Evolutionary conservation across 148 eudicot species (phyloP).

Genomic region (Pharnaceum exiguum): DNA sequence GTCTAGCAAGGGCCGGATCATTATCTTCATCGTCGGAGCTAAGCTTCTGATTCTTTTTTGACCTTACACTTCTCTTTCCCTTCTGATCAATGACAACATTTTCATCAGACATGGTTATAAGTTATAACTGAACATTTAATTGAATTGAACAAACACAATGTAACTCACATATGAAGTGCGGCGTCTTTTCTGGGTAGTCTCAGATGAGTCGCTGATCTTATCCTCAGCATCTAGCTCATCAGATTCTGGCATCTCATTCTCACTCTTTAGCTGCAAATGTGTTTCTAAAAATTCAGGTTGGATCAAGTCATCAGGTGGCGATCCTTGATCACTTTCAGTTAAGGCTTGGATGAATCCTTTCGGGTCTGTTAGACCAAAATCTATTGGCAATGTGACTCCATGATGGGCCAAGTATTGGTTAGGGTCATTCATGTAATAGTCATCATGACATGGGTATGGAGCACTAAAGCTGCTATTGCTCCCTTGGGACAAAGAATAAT

Average conservation of each 20-base stretch:
- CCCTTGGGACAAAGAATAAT: conserved; percentile 28
- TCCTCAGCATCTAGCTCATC: conserved; percentile 19
- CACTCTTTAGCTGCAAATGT: conserved; percentile 20
- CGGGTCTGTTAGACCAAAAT: conserved; percentile 12
- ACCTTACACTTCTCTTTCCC: conserved; percentile 44
- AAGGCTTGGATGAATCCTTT: conserved; percentile 10
- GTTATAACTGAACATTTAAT: too few species aligned
- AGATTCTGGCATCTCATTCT: conserved; percentile 19
- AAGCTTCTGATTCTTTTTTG: conserved; percentile 38
- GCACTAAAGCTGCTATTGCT: conserved; percentile 16
- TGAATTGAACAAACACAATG: background rate
- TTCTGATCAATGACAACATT: conserved; percentile 27
- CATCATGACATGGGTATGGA: conserved; percentile 24
- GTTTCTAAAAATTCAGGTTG: conserved; percentile 11
- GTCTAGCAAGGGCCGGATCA: conserved; percentile 12
- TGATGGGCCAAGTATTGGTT: conserved; percentile 17
- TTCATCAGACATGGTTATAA: background rate
- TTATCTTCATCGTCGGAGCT: conserved; percentile 25
- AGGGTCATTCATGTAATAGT: conserved; percentile 17
- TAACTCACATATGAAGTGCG: conserved; percentile 42
- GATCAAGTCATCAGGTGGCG: conserved; percentile 18
- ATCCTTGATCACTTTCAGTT: conserved; percentile 10
- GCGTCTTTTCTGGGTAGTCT: conserved; percentile 41
- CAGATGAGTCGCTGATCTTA: conserved; percentile 12
- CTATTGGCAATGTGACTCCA: conserved; percentile 21